Percentiles rank a stretch among this genome's conserved stretches.
phyloP scores from a whole-genome alignment of 169 alveolate species.

The Eimeria maxima region DNA sequence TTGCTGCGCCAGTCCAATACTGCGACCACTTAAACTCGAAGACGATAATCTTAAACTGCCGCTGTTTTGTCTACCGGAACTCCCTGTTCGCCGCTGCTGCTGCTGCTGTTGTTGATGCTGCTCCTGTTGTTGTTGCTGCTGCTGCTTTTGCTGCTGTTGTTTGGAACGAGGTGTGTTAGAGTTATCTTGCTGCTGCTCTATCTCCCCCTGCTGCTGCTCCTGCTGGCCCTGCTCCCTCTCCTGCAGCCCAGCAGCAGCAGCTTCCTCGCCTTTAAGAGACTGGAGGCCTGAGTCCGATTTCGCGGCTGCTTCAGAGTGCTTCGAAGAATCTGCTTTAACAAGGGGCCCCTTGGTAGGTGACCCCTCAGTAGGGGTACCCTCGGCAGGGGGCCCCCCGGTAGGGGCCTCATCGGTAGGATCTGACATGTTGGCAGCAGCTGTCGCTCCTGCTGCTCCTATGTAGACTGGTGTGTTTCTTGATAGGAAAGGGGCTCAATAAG shows the following conservation, averaged over 20 bases:
- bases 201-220: no score
- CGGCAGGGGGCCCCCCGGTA: constrained; percentile 29
- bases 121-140: constrained; percentile 3
- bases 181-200: no score
- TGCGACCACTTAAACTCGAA: background rate
- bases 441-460: constrained; percentile 8
- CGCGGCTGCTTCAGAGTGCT: background rate
- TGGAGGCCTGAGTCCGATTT: background rate
- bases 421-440: constrained; percentile 7
- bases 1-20: constrained; percentile 7
- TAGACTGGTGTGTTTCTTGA: background rate
- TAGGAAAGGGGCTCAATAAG: background rate
- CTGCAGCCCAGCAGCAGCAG: background rate
- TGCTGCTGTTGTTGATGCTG: constrained; percentile 30
- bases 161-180: no score
- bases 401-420: no score
- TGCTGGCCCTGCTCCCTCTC: no score
- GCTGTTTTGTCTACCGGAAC: background rate
- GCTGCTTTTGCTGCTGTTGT: background rate
- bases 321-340: background rate
- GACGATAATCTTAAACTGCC: background rate
- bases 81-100: constrained; percentile 13
- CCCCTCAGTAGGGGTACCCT: no score
- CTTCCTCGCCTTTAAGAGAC: background rate
- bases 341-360: constrained; percentile 29